Percentiles rank a stretch among this genome's conserved stretches.
phyloP scores from a whole-genome alignment of 305 asterid species.

The Plantago coronopus region DNA sequence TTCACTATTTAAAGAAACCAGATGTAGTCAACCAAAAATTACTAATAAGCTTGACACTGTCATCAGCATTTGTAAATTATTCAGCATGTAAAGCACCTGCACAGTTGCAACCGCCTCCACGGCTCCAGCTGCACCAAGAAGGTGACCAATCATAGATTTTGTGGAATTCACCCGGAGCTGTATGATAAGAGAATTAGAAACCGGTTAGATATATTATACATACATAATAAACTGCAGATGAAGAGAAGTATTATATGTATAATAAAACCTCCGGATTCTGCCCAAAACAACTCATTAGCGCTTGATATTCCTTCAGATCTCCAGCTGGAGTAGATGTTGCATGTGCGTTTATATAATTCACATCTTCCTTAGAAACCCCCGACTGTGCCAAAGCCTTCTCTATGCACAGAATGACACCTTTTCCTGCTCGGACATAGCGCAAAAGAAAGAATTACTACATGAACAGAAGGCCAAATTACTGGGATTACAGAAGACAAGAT shows the following conservation, averaged over 20 bases:
- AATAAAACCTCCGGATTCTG: conserved; percentile 66
- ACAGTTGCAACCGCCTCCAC: conserved; percentile 92
- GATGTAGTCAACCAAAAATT: not conserved
- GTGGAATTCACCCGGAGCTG: conserved; percentile 87
- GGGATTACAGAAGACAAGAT: not conserved
- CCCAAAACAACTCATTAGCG: conserved; percentile 76
- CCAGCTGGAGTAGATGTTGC: conserved; percentile 93
- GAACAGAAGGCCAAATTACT: not conserved
- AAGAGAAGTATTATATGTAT: conserved; percentile 18
- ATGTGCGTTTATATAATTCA: conserved; percentile 88
- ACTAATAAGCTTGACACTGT: conserved; percentile 6
- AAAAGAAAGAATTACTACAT: conserved; percentile 1
- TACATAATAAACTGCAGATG: conserved; percentile 9
- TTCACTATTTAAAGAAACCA: not conserved
- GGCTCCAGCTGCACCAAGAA: conserved; percentile 93
- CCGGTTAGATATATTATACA: conserved; percentile 16
- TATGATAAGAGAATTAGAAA: conserved; percentile 22
- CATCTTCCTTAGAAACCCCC: conserved; percentile 74
- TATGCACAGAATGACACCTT: conserved; percentile 73
- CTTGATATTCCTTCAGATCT: conserved; percentile 83
- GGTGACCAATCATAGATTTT: conserved; percentile 89
- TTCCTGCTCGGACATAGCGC: conserved; percentile 40
- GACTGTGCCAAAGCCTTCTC: conserved; percentile 90
- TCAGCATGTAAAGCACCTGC: conserved; percentile 47
- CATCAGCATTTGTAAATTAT: conserved; percentile 11